These are phyloP conservation scores for Geotrichum klebahnii DNA, from an alignment of 1,139 yeast genomes.

Conservation along the genomic window DNA sequence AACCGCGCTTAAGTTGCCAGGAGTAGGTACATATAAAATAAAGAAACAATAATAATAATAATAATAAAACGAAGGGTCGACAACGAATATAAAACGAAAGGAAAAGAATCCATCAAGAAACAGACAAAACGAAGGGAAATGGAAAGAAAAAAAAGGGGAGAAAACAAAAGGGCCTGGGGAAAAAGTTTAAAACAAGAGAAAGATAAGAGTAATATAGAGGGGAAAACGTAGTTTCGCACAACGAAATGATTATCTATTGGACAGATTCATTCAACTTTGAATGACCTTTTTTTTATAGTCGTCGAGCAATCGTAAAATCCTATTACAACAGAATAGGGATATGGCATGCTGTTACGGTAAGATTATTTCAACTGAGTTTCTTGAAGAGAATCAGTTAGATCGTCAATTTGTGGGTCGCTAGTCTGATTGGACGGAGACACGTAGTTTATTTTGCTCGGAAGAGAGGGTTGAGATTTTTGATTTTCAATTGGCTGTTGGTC, in stretches of 20 bases:
- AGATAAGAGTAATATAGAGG: neutral
- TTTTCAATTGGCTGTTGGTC: neutral
- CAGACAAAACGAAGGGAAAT: neutral
- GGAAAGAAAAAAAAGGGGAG: neutral
- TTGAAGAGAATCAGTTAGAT: too few species aligned
- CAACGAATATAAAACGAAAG: neutral
- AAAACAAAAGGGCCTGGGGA: neutral
- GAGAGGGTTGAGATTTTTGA: too few species aligned
- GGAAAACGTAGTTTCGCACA: neutral
- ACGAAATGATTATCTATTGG: too few species aligned
- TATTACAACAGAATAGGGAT: too few species aligned
- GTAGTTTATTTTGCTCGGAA: too few species aligned
- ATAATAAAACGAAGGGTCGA: neutral
- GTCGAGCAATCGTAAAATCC: too few species aligned
- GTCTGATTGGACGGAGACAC: too few species aligned
- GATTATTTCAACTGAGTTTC: too few species aligned
- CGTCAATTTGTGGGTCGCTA: too few species aligned
- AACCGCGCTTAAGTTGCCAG: neutral
- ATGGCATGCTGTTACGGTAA: too few species aligned
- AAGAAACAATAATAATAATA: neutral
- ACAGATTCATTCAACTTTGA: too few species aligned
- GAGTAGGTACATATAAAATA: neutral
- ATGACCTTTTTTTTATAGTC: too few species aligned
- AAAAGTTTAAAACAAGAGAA: neutral
- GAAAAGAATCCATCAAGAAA: neutral